Evolutionary conservation across 208 protist species (phyloP), one percentile per base, ranked within the genome.

Genomic region (Acanthamoeba healyi): DNA sequence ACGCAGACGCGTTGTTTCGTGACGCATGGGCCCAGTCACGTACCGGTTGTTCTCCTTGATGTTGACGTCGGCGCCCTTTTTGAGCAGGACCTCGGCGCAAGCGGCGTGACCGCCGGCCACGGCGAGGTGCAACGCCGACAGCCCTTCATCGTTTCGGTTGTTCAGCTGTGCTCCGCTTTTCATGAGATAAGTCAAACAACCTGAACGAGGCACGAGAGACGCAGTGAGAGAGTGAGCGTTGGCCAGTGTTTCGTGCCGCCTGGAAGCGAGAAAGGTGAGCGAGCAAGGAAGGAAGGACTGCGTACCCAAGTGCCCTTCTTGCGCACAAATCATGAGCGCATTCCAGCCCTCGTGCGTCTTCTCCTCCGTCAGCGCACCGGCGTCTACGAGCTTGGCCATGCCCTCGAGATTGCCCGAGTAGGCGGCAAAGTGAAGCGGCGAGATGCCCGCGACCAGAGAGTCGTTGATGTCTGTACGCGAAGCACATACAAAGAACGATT

Each of bases 1-100:
- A n/a, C n/a, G n/a, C n/a, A n/a, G n/a, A n/a, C n/a, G n/a, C n/a
- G n/a, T n/a, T n/a, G n/a, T n/a, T n/a, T n/a, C 22, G 54, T 22
- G 12, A 61, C 12, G 54, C 15, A 22, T 12, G n/a, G n/a, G n/a
- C n/a, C n/a, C n/a, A n/a, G n/a, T n/a, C 19, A 26, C 40, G 38
- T 17, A 90, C 82, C 82, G 65, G 58, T 93, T 81, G 42, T 46
- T 93, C 12, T 93, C 87, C 61, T 93, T 93, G 42, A 93, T 54
- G 63, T 93, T 67, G 38, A 79, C 61, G 44, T 93, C 87, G 24
- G 87, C 87, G 4, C 87, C 87, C 29, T 40, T 79, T 26, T 93
- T 70, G 32, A 93, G 58, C 7, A 93, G 54, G 29, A 79, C 22
- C 9, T 12, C 38, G 15, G 44, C 87, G 49, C 87, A 93, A 36